Base-by-base conservation (phyloP, 1,139 yeast genomes). In the Kodamaea fungicola region DNA sequence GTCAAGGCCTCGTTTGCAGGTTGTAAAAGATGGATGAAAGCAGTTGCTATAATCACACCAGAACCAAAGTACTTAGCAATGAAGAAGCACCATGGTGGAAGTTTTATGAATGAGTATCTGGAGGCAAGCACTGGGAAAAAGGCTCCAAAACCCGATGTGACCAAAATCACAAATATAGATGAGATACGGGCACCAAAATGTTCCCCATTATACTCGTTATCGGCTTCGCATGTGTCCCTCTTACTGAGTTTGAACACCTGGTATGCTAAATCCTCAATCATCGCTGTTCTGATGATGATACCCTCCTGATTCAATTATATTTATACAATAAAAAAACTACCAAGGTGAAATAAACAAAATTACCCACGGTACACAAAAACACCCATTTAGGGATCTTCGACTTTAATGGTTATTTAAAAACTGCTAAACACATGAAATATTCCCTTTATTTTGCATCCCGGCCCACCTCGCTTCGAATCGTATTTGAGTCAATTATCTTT, bases 31-130 rank as follows among this genome's bases (percentile, higher is more conserved):
- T 89, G 97, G 40, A 89, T 81, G 51, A 87, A 83, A 0, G 95
- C 89, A 1, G 96, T 89, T 1, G 96, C 92, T 7, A 88, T 71
- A 54, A 89, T 89, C 35, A 89, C 96, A 35, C 97, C 97, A 1
- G 95, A 83, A 43, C 97, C 97, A 57, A 89, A 88, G 64, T 76
- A 86, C 53, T 85, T 86, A 38, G 89, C 85, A 31, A 81, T 62
- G 52, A 84, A 78, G 53, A 79, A 87, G 39, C 80, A 74, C 77
- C 79, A 71, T 12, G 68, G 54, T 2, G 83, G 89, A 47, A 81
- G 52, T 43, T 71, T 64, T 33, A 80, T 62, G 48, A 68, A 67
- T 3, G 80, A 74, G 52, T 71, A 73, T 44, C 62, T 66, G 19
- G 84, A 76, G 1, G 83, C 67, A 24, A 81, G 51, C 4, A 82